Base-by-base conservation (phyloP, 2,329 filamentous ascomycete species). In the Aschersonia sp. region DNA sequence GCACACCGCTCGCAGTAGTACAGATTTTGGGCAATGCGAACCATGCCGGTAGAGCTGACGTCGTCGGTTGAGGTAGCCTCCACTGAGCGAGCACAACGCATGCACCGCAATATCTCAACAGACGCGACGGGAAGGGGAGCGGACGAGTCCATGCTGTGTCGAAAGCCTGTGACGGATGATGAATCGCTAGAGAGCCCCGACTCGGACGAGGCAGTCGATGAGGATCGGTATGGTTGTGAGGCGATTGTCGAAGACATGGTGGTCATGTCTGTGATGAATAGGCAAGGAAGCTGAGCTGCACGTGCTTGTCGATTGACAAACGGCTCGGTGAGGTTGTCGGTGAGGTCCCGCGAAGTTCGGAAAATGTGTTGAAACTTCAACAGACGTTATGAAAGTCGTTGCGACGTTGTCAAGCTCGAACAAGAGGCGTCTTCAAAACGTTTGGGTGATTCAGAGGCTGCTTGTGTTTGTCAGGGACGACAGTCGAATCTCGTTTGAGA, bases 1-100 rank as follows among this genome's bases (percentile, higher is more conserved):
- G 79, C 79, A 59, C 79, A 83, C 38, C 76, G 71, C 50, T 74
- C 69, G 64, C 79, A 82, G 63, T 83, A 82, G 66, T 82, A 82
- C 51, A 82, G 73, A 61, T 80, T 80, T 61, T 77, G 74, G 2
- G 77, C 77, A 52, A 82, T 78, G 56, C 74, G 72, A 10, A 83
- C 73, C 78, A 83, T 83, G 52, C 78, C 78, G 50, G 68, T 74
- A 43, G 74, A 67, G 53, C 65, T 67, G 45, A 72, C 67, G 61
- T 81, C 76, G 60, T 81, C 77, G 32, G 75, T 78, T 6, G 74
- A 72, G 5, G 77, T 79, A 31, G 74, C 71, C 66, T 82, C 78
- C 48, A 77, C 76, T 48, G 73, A 70, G 50, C 73, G 72, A 42
- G 75, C 72, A 59, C 77, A 80, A 50, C 79, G 74, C 59, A 80